These are phyloP conservation scores for Leersia perrieri DNA, from an alignment of 176 grass and related monocot species.

Conservation along the genomic window DNA sequence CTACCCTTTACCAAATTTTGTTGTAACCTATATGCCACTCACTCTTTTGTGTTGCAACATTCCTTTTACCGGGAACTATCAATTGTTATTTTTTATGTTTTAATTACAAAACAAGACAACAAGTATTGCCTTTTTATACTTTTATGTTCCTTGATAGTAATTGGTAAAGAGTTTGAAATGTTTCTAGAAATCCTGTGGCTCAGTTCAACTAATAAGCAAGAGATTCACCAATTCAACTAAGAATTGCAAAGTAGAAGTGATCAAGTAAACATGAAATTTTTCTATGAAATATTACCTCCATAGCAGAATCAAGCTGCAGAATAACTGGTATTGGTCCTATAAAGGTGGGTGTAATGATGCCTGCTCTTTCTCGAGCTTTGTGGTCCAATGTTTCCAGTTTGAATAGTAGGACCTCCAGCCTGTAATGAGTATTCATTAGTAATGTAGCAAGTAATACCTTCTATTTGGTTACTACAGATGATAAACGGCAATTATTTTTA, in stretches of 20 bases:
- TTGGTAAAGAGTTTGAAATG: background rate
- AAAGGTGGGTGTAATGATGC: conserved; percentile 71
- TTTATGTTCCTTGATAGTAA: background rate
- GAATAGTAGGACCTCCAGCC: conserved; percentile 87
- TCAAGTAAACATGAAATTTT: background rate
- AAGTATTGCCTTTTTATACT: background rate
- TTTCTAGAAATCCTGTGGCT: background rate
- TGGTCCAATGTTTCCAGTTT: conserved; percentile 94
- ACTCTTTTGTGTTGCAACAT: background rate
- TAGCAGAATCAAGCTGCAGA: conserved; percentile 81
- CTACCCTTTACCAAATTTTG: background rate
- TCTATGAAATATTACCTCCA: conserved; percentile 56
- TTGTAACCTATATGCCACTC: background rate
- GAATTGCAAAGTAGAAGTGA: background rate
- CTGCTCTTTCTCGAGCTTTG: conserved; percentile 92
- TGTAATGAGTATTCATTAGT: conserved; percentile 33
- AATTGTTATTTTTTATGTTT: background rate
- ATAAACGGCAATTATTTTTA: background rate
- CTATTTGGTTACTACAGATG: background rate
- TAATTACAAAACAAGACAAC: background rate
- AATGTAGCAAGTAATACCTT: background rate
- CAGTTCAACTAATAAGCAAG: background rate
- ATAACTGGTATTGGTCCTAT: conserved; percentile 74
- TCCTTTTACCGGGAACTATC: background rate
- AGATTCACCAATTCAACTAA: background rate